Conservation (phyloP, 495 filamentous ascomycete species). For the Neurospora sp. region DNA sequence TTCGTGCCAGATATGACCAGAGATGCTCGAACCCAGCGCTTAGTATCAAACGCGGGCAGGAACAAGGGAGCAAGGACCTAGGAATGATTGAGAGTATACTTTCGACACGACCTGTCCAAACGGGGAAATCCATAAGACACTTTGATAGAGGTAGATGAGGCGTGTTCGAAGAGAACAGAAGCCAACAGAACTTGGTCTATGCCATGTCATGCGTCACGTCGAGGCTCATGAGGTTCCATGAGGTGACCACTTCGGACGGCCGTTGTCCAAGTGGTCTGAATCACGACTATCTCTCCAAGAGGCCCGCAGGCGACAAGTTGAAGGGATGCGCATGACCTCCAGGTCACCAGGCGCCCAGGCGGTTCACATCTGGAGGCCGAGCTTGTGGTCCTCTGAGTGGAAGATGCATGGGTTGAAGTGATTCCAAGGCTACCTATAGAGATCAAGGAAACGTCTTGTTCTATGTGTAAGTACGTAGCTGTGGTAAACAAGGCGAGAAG, state of each 20-base stretch:
- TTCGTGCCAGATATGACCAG: neutral
- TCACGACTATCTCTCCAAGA: neutral
- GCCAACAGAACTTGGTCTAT: neutral
- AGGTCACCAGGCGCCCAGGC: neutral
- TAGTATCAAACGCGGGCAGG: neutral
- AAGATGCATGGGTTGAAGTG: neutral
- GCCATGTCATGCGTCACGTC: neutral
- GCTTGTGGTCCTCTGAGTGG: fast-evolving
- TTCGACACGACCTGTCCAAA: neutral
- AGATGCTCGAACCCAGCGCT: neutral
- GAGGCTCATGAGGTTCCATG: neutral
- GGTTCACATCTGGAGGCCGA: neutral
- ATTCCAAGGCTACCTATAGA: no score
- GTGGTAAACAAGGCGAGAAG: neutral
- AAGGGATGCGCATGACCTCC: neutral
- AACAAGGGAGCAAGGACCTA: neutral
- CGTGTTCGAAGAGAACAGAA: neutral
- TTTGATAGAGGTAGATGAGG: neutral
- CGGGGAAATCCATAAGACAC: neutral
- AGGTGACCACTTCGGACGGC: neutral
- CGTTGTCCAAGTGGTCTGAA: neutral
- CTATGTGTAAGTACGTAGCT: neutral
- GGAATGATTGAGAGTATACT: neutral
- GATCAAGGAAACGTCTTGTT: no score
- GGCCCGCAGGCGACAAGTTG: neutral